Evolutionary conservation across 1,284 basidiomycete species (phyloP).

Genomic region (Sanghuangporus sanghuang): DNA sequence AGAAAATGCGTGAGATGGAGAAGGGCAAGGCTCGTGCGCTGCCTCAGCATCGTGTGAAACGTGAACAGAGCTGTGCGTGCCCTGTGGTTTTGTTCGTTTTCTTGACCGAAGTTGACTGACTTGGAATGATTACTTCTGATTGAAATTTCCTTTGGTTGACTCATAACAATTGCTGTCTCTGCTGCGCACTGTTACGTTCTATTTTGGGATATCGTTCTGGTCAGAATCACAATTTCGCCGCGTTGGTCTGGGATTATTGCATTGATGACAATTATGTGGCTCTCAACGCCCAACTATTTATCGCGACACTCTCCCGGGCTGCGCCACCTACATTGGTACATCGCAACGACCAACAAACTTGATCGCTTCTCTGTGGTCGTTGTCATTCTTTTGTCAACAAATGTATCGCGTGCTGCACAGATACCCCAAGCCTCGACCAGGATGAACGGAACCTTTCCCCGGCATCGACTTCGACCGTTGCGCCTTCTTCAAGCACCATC

Average conservation of each 20-base stretch:
- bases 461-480: conserved; percentile 2
- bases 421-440: conserved; percentile 17
- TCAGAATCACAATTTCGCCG: no score
- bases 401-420: not conserved
- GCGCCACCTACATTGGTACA: not conserved
- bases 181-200: no score
- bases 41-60: conserved; percentile 53
- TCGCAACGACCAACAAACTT: not conserved
- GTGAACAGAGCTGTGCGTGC: conserved; percentile 66
- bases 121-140: not conserved
- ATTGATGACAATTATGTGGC: not conserved
- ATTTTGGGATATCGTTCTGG: no score
- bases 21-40: conserved; percentile 54
- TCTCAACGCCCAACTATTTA: not conserved
- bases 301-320: not conserved
- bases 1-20: conserved; percentile 66
- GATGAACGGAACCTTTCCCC: conserved; percentile 18
- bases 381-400: not conserved
- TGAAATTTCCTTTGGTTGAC: not conserved
- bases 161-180: no score
- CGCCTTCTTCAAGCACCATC: conserved; percentile 20
- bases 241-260: not conserved
- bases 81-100: conserved; percentile 8
- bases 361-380: not conserved
- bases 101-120: conserved; percentile 4